Base-by-base conservation (phyloP, 202 grass and related monocot species). In the Zoysia matrella region DNA sequence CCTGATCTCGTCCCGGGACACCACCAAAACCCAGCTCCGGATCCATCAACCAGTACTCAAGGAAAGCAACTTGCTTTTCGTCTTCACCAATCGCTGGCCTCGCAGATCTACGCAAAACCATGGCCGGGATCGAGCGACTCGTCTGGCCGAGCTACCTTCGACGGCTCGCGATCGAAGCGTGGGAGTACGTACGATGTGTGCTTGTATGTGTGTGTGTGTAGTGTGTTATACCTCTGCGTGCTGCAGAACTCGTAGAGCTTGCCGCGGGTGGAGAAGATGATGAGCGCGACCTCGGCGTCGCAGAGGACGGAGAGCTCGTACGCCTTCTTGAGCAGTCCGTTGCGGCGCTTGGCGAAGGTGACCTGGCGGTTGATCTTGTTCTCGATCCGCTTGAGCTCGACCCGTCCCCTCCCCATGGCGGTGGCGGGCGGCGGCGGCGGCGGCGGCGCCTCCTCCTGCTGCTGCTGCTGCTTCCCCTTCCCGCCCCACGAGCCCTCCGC, bases 241-340 rank as follows among this genome's bases (percentile, higher is more conserved):
- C 89, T 90, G 85, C 73, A 86, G 78, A 89, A 89, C 78, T 89
- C 83, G 47, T 78, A 89, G 78, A 89, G 87, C 73, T 86, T 86
- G 45, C 87, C 83, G 68, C 68, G 83, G 87, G 72, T 86, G 83
- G 87, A 89, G 83, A 89, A 89, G 87, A 89, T 72, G 78, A 89
- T 86, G 73, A 89, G 87, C 30, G 30, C 30, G 30, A 36, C 30
- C 30, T 36, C 30, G 30, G 30, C 30, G 30, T 36, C 30, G 30
- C 30, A 36, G 30, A 36, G 30, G 30, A 36, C 30, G 30, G 30
- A 36, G 30, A 36, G 30, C 30, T 36, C 30, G 30, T 36, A 36
- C 30, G 30, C 30, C 30, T 36, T 36, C 30, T 36, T 36, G 30
- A 36, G 30, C 30, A 36, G 30, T 36, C 30, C 30, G 30, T 36